A percentile compares a stretch with the other conserved stretches of the same genome.
These are phyloP conservation scores for Blastomyces percursus DNA, from an alignment of 2,329 filamentous ascomycete genomes.

Conservation along the genomic window DNA sequence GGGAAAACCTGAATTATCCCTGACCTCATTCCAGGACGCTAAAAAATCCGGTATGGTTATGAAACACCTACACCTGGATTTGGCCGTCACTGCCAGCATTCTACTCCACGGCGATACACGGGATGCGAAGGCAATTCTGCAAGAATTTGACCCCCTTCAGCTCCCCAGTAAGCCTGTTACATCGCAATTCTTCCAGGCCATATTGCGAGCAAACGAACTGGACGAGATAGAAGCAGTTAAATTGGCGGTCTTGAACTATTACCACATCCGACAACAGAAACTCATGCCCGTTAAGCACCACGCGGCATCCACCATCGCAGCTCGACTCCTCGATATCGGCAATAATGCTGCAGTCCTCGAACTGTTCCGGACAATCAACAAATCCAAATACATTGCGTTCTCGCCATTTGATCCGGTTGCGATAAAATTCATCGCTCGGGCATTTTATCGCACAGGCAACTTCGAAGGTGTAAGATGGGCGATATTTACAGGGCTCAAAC, in stretches of 20 bases:
- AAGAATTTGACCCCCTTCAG: conserved; percentile 20
- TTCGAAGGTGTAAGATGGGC: conserved; percentile 33
- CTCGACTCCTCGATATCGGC: conserved; percentile 20
- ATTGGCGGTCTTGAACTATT: conserved; percentile 30
- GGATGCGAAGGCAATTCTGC: conserved; percentile 25
- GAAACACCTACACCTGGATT: conserved; percentile 26
- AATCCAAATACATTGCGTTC: conserved; percentile 26
- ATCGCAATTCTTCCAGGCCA: conserved; percentile 28
- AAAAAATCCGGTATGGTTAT: conserved; percentile 22
- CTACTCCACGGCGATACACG: conserved; percentile 22
- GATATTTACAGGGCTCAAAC: conserved; percentile 28
- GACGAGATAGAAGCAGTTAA: conserved; percentile 22
- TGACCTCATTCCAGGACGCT: conserved; percentile 24
- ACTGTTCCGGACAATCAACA: conserved; percentile 27
- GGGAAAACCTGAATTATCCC: conserved; percentile 24
- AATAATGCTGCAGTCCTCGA: conserved; percentile 23
- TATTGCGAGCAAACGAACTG: conserved; percentile 19
- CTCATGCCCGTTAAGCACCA: conserved; percentile 28
- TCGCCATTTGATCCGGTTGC: conserved; percentile 27
- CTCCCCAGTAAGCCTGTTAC: conserved; percentile 17
- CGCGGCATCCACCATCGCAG: conserved; percentile 21
- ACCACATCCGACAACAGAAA: conserved; percentile 25
- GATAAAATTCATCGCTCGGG: conserved; percentile 30
- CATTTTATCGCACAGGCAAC: conserved; percentile 22
- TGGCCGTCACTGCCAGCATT: conserved; percentile 29